Base-by-base conservation (phyloP, 2,329 filamentous ascomycete genomes). In the Thielaviopsis ethacetica region DNA sequence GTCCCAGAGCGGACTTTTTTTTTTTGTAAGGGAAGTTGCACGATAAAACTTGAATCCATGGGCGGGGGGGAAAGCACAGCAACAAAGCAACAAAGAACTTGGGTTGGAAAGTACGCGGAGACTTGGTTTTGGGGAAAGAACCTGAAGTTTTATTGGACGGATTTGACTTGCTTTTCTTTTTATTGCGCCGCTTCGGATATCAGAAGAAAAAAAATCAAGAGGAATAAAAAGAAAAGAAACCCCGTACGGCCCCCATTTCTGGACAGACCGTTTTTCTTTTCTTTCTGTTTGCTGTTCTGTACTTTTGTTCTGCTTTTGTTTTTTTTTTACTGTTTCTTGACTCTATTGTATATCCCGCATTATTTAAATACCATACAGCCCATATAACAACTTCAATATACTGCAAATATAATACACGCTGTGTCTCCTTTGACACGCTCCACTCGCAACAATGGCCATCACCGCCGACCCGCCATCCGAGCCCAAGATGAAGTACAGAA, bases 401-500 rank as follows among this genome's bases (percentile, higher is more conserved):
- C 38, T n/a, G n/a, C n/a, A n/a, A n/a, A n/a, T n/a, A 44, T 44
- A 44, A 15, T 44, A 44, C 38, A 34, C 30, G 9, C 38, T n/a
- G 38, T 2, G 7, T 10, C 38, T 17, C 2, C 15, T 4, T 44
- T n/a, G 13, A 4, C 2, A 44, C n/a, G n/a, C 38, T 44, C 38
- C 38, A n/a, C n/a, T 7, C 12, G 5, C 15, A 17, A n/a, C 13
- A 10, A 44, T 34, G 30, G 30, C 30, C 30, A 34, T 34, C 30
- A 10, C 30, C 30, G 10, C 10, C 30, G 30, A 9, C 30, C 30
- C 7, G 5, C 30, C 30, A 34, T 34, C 30, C 10, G 30, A 4
- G 30, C 10, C 30, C 30, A 24, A 52, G 34, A 63, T 62, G 59
- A 67, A 63, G 53, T 82, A 82, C 67, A 73, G 71, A 70, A 75